These are phyloP conservation scores for Physcia stellaris DNA, from an alignment of 495 filamentous ascomycete genomes.

Conservation along the genomic window DNA sequence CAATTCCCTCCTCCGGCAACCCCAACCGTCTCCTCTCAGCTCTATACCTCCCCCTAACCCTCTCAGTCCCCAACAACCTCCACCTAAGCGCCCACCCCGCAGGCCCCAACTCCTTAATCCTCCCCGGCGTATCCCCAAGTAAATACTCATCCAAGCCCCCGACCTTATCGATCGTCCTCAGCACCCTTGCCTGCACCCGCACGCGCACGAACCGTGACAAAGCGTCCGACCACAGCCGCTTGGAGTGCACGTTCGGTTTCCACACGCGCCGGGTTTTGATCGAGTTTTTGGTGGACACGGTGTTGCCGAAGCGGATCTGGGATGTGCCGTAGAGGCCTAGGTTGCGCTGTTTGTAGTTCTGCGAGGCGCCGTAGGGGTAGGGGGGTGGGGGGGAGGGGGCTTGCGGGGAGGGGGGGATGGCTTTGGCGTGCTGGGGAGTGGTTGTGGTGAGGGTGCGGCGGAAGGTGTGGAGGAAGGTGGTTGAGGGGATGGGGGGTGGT, in stretches of 20 bases:
- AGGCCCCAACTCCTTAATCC: constrained; percentile 74
- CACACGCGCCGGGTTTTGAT: constrained; percentile 76
- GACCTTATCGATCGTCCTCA: constrained; percentile 75
- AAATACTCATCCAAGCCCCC: constrained; percentile 89
- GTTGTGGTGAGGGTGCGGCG: constrained; percentile 2
- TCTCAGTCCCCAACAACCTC: constrained; percentile 63
- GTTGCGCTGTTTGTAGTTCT: constrained; percentile 76
- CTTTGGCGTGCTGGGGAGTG: neutral
- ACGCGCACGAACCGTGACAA: constrained; percentile 54
- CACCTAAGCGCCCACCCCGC: constrained; percentile 80
- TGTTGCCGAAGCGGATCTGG: constrained; percentile 83
- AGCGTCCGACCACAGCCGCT: constrained; percentile 57
- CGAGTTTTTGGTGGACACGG: constrained; percentile 60
- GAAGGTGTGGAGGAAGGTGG: constrained; percentile 2
- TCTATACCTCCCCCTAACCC: constrained; percentile 44
- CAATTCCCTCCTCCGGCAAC: constrained; percentile 19
- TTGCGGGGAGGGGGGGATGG: neutral
- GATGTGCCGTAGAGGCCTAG: constrained; percentile 68
- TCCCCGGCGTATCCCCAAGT: constrained; percentile 51
- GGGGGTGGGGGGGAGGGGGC: constrained; percentile 29
- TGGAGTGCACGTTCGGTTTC: constrained; percentile 75
- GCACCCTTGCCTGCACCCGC: constrained; percentile 58
- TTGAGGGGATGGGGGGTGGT: neutral
- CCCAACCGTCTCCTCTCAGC: constrained; percentile 38
- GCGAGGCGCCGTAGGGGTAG: constrained; percentile 75